Base-by-base conservation (phyloP, 768 basidiomycete genomes). In the Russula olivacea region DNA sequence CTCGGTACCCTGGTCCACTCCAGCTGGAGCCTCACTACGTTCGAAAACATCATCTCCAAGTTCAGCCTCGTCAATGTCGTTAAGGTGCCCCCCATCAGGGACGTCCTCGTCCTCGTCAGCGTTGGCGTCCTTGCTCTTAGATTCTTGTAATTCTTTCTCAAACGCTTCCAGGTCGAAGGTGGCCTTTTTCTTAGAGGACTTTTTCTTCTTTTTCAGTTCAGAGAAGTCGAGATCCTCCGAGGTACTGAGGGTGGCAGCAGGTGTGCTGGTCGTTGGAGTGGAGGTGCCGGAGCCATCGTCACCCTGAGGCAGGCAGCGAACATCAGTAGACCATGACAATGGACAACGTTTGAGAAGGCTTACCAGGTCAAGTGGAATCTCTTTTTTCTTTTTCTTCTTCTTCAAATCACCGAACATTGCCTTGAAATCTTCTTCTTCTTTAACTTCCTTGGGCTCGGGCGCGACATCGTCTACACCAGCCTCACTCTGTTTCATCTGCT, bases 171-270 rank as follows among this genome's bases (percentile, higher is more conserved):
- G 78, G 72, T 94, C 92, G 57, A 89, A 86, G 2, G 90, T 85
- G 21, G 88, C 83, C 77, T 96, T 98, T 79, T 95, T 96, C 77
- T 87, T 87, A 64, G 81, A 77, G 34, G 81, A 80, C 72, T 94
- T 94, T 77, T 93, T 95, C 80, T 95, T 95, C 81, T 94, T 96
- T 79, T 98, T 97, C 74, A 98, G 80, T 72, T 98, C 96, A 8
- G 90, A 92, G 73, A 98, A 98, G 76, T 93, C 91, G 62, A 95
- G 80, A 69, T 94, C 94, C 65, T 89, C 92, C 79, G 70, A 57
- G 25, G 68, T 68, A 4, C 68, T 69, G 63, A 70, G 72, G n/a
- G 66, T 69, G 9, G 36, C 61, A 1, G 72, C 62, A 23, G 74
- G 50, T 5, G 56, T 51, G 36, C 40, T 76, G 53, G 74, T 69